Base-by-base conservation (phyloP, 768 basidiomycete species). In the Lactifluus hygrophoroides region DNA sequence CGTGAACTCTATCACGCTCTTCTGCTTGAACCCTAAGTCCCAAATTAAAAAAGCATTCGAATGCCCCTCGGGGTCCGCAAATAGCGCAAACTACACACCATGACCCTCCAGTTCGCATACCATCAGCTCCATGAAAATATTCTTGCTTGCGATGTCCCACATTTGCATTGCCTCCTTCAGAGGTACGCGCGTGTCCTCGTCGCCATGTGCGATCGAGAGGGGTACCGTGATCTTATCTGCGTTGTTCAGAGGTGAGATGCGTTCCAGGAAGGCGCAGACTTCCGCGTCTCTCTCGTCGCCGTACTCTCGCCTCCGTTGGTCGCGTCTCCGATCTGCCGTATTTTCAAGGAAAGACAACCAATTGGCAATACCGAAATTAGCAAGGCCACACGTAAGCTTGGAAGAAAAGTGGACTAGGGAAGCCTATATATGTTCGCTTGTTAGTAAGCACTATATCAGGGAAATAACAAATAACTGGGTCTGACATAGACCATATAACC, bases 51-150 rank as follows among this genome's bases (percentile, higher is more conserved):
- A 34, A 19, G 37, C 49, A 51, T 34, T 21, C 23, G n/a, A n/a
- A n/a, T 38, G 8, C 35, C 34, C 49, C 14, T 2, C 19, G 34
- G 19, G 21, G 5, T n/a, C n/a, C n/a, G n/a, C n/a, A n/a, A n/a
- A n/a, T n/a, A n/a, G n/a, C n/a, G n/a, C n/a, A n/a, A n/a, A n/a
- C n/a, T n/a, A n/a, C 75, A 52, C 37, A 76, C 76, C 76, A 48
- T 76, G 75, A 17, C 76, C 75, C 55, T 77, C 75, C 51, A 71
- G 69, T 55, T 72, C 74, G 50, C 75, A 75, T 43, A 74, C 68
- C 55, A 74, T 71, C 54, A 76, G 52, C 49, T 75, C 75, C 5
- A 68, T 66, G 37, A 67, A 66, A 42, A 70, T 67, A 5, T 35
- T 46, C 17, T 68, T 66, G 30, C 63, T 70, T 16, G 73, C 69